Conservation (phyloP, 208 protist genomes). For the Blastocrithidia nonstop region DNA sequence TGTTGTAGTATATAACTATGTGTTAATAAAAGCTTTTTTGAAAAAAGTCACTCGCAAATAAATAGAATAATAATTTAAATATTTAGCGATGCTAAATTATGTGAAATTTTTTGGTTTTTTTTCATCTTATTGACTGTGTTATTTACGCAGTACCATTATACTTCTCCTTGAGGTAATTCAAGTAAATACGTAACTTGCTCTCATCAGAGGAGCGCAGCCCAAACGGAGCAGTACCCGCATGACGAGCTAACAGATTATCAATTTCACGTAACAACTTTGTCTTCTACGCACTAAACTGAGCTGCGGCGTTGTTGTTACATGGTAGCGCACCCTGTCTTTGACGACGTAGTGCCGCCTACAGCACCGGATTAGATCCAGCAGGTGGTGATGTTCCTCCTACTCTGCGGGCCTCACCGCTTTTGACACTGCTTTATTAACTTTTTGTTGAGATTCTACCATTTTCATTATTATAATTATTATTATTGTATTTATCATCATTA, state of each 20-base stretch:
- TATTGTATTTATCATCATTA: too few relatives aligned
- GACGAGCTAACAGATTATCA: constrained; percentile 16
- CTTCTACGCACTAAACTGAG: constrained; percentile 28
- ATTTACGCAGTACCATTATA: constrained; percentile 7
- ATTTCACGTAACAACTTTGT: constrained; percentile 39
- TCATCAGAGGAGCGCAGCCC: constrained; percentile 52
- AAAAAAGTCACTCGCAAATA: constrained; percentile 3
- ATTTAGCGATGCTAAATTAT: background rate
- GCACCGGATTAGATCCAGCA: constrained; percentile 20
- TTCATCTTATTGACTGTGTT: too few relatives aligned
- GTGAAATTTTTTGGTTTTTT: too few relatives aligned
- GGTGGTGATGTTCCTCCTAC: background rate
- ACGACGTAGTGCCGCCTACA: constrained; percentile 64
- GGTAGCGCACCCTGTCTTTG: constrained; percentile 23
- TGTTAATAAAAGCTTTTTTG: background rate
- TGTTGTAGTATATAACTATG: background rate
- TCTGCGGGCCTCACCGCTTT: background rate
- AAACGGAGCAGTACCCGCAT: constrained; percentile 44
- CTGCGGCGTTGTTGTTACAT: background rate
- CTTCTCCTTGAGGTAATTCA: constrained; percentile 48
- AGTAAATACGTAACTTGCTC: constrained; percentile 37
- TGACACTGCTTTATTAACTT: too few relatives aligned
- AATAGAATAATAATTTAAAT: constrained; percentile 4
- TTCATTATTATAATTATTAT: constrained; percentile 3
- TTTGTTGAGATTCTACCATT: too few relatives aligned